Evolutionary conservation across 345 rosid species (phyloP).

Genomic region (Clausena lansium): DNA sequence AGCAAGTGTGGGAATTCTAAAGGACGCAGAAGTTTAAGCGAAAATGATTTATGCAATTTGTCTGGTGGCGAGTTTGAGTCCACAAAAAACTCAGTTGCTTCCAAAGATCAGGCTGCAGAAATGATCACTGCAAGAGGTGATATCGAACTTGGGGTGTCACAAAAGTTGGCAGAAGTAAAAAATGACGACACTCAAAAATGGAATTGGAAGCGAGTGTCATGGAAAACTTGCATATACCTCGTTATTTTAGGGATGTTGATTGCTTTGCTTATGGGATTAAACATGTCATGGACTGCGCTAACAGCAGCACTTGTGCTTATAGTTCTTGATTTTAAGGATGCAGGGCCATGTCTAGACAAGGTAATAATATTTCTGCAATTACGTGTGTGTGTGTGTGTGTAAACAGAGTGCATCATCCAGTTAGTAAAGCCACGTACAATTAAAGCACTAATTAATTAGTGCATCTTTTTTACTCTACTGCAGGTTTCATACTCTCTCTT

Average conservation of each 20-base stretch:
- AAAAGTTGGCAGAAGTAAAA: background rate
- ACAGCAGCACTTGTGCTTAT: slow-evolving; percentile 2
- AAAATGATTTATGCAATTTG: background rate
- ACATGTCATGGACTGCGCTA: slow-evolving; percentile 7
- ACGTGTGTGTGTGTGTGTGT: too few relatives aligned
- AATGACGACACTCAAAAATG: background rate
- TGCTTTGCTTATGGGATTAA: background rate
- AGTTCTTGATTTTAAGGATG: slow-evolving; percentile 11
- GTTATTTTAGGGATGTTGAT: background rate
- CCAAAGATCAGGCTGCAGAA: background rate
- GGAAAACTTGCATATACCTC: background rate
- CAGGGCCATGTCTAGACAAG: background rate
- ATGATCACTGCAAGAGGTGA: background rate
- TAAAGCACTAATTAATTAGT: background rate
- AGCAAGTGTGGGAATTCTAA: background rate
- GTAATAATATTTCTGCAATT: background rate
- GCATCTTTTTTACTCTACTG: background rate
- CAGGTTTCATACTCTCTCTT: slow-evolving; percentile 9
- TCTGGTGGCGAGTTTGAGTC: background rate
- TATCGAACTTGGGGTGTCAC: background rate
- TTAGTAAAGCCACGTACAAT: too few relatives aligned
- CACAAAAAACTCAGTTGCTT: background rate
- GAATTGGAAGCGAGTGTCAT: background rate
- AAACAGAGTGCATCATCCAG: too few relatives aligned
- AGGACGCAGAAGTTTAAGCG: background rate